Conservation (phyloP, 495 filamentous ascomycete species). For the Penicillium goetzii region DNA sequence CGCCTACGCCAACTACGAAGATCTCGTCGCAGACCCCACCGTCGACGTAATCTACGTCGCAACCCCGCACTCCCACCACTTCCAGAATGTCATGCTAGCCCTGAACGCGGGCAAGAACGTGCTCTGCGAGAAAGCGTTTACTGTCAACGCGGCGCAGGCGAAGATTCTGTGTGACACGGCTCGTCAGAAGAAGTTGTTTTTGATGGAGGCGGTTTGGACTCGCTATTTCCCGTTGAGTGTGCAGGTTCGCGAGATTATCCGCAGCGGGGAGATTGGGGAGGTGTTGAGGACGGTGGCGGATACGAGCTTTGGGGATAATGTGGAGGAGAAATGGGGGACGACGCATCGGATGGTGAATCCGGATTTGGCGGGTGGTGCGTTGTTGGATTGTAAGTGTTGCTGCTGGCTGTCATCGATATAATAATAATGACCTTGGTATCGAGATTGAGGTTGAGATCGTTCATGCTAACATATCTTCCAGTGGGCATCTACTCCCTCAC, state of each 20-base stretch:
- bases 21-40: slow-evolving; percentile 73
- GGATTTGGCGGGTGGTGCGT: slow-evolving; percentile 81
- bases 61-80: slow-evolving; percentile 95
- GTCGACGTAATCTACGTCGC: slow-evolving; percentile 92
- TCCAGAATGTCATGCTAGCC: slow-evolving; percentile 83
- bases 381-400: slow-evolving; percentile 66
- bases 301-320: slow-evolving; percentile 55
- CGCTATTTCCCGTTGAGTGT: slow-evolving; percentile 83
- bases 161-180: slow-evolving; percentile 75
- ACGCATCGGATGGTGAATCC: slow-evolving; percentile 83
- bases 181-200: slow-evolving; percentile 77
- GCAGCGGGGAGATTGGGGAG: slow-evolving; percentile 70
- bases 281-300: slow-evolving; percentile 80
- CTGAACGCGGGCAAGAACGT: slow-evolving; percentile 86
- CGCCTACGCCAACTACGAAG: slow-evolving; percentile 79
- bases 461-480: slow-evolving; percentile 28
- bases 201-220: slow-evolving; percentile 98
- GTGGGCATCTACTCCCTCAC: slow-evolving; percentile 89
- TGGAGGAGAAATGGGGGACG: slow-evolving; percentile 57
- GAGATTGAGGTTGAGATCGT: slow-evolving; percentile 10
- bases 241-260: slow-evolving; percentile 72
- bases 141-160: slow-evolving; percentile 82
- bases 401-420: background rate
- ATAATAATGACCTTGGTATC: background rate
- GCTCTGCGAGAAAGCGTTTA: slow-evolving; percentile 92